Evolutionary conservation across 2,329 filamentous ascomycete species (phyloP), one percentile per base, ranked within the genome.

Genomic region (Penicillium sumatraense): DNA sequence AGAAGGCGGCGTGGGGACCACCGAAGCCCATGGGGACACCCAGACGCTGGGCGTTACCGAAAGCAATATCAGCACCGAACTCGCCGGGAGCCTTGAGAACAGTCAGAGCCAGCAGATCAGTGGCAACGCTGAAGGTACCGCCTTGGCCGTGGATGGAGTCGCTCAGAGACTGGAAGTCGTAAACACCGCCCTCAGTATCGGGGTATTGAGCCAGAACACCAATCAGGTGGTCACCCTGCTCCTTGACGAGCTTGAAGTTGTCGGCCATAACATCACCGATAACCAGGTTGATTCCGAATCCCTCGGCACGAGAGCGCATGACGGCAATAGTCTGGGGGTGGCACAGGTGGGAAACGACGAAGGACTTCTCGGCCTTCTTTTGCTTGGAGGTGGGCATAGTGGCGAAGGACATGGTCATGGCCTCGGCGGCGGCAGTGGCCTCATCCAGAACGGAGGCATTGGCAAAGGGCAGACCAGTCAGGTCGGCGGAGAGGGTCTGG

Each of bases 1-100:
- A 97, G 83, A 98, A 98, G 16, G 93, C 93, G 23, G 93, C 93
- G 69, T 97, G 93, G n/a, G 93, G 93, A 18, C 93, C 93, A 68
- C 93, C 93, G 66, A 88, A 96, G 47, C 93, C 93, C 70, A 97
- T 86, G 2, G 93, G 93, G 11, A 98, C 90, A 73, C 93, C 93
- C 58, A 97, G 89, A 55, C 93, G 83, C 78, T 98, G 93, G 14
- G 93, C 88, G 69, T 89, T 96, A 63, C 93, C 93, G 71, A 98
- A 96, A 5, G 93, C 93, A 66, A 98, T 91, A 71, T 98, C 93
- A 20, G 93, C 93, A 38, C 93, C 93, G 77, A 93, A 97, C 71
- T 97, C 93, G 46, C 93, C 93, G 0, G 93, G 93, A 1, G 93
- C 90, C 48, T 90, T 95, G 48, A 97, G 83, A 10, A 96, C 77